Evolutionary conservation across 2,329 filamentous ascomycete genomes (phyloP), one percentile per base, ranked within the genome.

Genomic region (Cercospora janseana): DNA sequence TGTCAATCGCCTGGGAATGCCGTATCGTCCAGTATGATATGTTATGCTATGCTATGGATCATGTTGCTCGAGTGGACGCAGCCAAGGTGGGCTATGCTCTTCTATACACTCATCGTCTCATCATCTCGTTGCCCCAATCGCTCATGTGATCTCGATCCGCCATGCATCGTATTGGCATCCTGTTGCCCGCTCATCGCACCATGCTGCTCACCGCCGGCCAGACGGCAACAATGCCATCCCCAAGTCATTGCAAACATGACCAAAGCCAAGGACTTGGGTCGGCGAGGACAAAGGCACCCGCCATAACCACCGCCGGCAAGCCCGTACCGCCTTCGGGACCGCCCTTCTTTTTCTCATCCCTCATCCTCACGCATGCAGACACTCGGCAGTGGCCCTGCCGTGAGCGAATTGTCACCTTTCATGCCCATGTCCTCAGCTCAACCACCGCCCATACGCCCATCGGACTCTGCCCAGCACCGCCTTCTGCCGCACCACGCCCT

Each of bases 391-490:
- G 10, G 2, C 10, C n/a, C 32, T 21, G 18, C 32, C 21, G 3
- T 10, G n/a, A n/a, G 10, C 10, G 3, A 21, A 37, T 37, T 37
- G 34, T 37, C 34, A 37, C 3, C 40, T 16, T 28, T 15, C 13
- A 12, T 34, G 10, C 18, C 8, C 18, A 8, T 12, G 16, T 8
- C 15, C 24, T 49, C 21, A 57, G 5, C 29, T 42, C 46, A 77
- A 68, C 86, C 87, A 96, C 66, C 84, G 85, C 2, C 81, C 81
- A 74, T 96, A 97, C 3, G 87, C 86, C 92, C 93, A 97, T 56
- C 88, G 79, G 60, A 97, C 89, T 52, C 93, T 79, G 61, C 91
- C 82, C 46, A 95, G 73, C 34, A 92, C 87, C 66, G 82, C 85
- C 52, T 84, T 78, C 73, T 97, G 92, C 60, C 83, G 79, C 62